Evolutionary conservation across 2,329 filamentous ascomycete genomes (phyloP).

Genomic region (Colletotrichum eremochloae): DNA sequence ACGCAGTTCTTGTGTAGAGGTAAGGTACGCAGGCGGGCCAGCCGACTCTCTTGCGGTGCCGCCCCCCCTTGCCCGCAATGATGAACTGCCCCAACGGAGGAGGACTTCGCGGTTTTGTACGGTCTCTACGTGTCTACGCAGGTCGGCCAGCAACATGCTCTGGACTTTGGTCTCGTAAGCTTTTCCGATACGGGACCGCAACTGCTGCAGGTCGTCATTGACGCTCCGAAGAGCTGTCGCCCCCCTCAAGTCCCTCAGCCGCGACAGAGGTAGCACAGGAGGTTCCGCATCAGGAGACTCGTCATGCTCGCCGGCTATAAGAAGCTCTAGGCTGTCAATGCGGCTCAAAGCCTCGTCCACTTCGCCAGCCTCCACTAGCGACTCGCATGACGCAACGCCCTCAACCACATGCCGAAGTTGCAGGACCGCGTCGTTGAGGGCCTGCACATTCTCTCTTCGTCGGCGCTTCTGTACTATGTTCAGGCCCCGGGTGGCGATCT

Average conservation of each 20-base stretch:
- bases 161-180: slow-evolving; percentile 88
- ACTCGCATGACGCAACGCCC: slow-evolving; percentile 81
- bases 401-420: slow-evolving; percentile 86
- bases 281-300: slow-evolving; percentile 48
- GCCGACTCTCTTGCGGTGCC: slow-evolving; percentile 76
- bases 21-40: slow-evolving; percentile 82
- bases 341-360: slow-evolving; percentile 83
- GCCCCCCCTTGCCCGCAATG: slow-evolving; percentile 77
- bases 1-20: slow-evolving; percentile 78
- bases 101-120: slow-evolving; percentile 81
- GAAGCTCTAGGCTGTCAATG: slow-evolving; percentile 81
- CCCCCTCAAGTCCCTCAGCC: slow-evolving; percentile 77
- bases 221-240: slow-evolving; percentile 86
- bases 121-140: slow-evolving; percentile 82
- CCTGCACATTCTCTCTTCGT: slow-evolving; percentile 85
- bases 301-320: slow-evolving; percentile 81
- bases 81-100: slow-evolving; percentile 85
- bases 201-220: slow-evolving; percentile 78
- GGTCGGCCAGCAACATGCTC: slow-evolving; percentile 80
- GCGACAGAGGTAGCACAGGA: slow-evolving; percentile 50
- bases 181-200: slow-evolving; percentile 86
- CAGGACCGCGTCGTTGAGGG: slow-evolving; percentile 83
- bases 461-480: slow-evolving; percentile 87
- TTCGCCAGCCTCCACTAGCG: slow-evolving; percentile 84
- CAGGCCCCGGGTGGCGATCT: slow-evolving; percentile 87